Conservation (phyloP, 2,329 filamentous ascomycete genomes). For the Furcasterigmium furcatum region DNA sequence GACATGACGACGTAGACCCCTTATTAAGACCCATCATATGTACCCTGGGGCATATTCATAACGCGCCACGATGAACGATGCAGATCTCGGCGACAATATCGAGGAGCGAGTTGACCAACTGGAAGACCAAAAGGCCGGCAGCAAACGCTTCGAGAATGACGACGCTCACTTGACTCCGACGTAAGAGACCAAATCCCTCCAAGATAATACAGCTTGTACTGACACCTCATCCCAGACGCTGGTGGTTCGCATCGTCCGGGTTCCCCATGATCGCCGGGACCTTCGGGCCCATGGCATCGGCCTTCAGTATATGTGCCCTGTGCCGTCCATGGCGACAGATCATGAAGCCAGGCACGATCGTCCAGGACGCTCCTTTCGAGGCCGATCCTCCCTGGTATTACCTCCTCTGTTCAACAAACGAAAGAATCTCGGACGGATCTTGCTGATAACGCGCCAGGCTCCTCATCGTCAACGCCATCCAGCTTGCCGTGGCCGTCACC, state of each 20-base stretch:
- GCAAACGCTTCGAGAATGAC: slow-evolving; percentile 30
- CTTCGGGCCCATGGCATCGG: slow-evolving; percentile 80
- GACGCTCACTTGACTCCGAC: slow-evolving; percentile 40
- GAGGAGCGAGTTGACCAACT: slow-evolving; percentile 24
- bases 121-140: slow-evolving; percentile 18
- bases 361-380: slow-evolving; percentile 50
- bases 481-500: slow-evolving; percentile 70
- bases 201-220: not conserved
- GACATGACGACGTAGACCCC: no score
- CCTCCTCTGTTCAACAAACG: not conserved
- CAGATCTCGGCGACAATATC: slow-evolving; percentile 31
- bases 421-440: not conserved
- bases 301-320: slow-evolving; percentile 84
- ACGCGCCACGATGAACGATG: slow-evolving; percentile 39
- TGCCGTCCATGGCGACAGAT: slow-evolving; percentile 73
- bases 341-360: slow-evolving; percentile 40
- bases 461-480: slow-evolving; percentile 71
- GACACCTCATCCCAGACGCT: slow-evolving; percentile 37
- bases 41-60: no score
- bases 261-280: slow-evolving; percentile 82
- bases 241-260: slow-evolving; percentile 62
- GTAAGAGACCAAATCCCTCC: slow-evolving; percentile 17
- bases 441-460: slow-evolving; percentile 43
- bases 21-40: no score
- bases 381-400: slow-evolving; percentile 67